phyloP scores from a whole-genome alignment of 2,329 filamentous ascomycete genomes.

The Diplocarpon mali region DNA sequence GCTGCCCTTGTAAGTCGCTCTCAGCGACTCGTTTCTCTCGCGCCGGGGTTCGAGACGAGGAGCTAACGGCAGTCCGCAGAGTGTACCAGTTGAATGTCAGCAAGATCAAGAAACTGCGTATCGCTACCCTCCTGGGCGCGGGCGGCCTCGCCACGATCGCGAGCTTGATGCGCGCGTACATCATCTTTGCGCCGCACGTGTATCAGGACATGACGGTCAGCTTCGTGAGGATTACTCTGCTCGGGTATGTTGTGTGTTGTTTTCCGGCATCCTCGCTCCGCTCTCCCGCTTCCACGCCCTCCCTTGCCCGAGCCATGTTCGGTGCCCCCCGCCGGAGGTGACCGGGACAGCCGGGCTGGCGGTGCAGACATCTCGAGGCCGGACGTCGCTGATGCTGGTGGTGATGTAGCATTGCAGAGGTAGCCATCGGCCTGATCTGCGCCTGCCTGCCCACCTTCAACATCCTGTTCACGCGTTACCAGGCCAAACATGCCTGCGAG shows the following conservation, averaged over 20 bases:
- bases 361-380: no score
- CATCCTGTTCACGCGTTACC: slow-evolving; percentile 10
- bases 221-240: slow-evolving; percentile 7
- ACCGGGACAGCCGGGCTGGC: no score
- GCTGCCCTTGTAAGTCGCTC: no score
- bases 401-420: slow-evolving; percentile 14
- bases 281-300: background rate
- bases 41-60: slow-evolving; percentile 4
- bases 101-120: slow-evolving; percentile 21
- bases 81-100: slow-evolving; percentile 19
- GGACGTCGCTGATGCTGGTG: background rate
- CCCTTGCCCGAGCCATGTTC: no score
- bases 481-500: background rate
- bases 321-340: no score
- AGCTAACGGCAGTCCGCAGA: background rate
- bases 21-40: no score
- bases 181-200: background rate
- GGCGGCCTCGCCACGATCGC: slow-evolving; percentile 4
- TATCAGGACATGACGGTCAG: background rate
- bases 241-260: slow-evolving; percentile 22
- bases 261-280: background rate
- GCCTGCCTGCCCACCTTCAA: slow-evolving; percentile 23
- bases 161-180: slow-evolving; percentile 5
- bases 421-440: slow-evolving; percentile 23
- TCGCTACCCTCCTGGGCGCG: slow-evolving; percentile 4